phyloP scores from a whole-genome alignment of 192 early-diverging fungal genomes.

The Helicostylum pulchrum region DNA sequence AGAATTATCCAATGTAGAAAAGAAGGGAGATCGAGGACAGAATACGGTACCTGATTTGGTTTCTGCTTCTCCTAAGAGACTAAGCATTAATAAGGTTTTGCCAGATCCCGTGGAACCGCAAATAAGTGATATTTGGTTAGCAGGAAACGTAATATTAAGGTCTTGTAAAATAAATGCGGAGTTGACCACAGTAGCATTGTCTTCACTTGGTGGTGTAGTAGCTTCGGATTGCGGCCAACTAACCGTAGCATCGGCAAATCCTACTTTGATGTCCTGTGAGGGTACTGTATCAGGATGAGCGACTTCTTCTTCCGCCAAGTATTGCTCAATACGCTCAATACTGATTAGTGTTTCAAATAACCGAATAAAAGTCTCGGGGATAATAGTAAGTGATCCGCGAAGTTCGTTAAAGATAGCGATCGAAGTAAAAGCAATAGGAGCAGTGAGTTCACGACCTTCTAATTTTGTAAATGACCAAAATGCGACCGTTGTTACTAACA shows the following conservation, averaged over 20 bases:
- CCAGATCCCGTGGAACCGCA: slow-evolving; percentile 23
- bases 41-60: slow-evolving; percentile 30
- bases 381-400: slow-evolving; percentile 75
- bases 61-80: slow-evolving; percentile 71
- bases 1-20: background rate
- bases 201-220: background rate
- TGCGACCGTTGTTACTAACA: slow-evolving; percentile 26
- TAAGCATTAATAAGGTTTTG: slow-evolving; percentile 78
- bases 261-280: slow-evolving; percentile 25
- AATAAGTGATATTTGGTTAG: too few relatives aligned
- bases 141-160: too few relatives aligned
- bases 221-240: slow-evolving; percentile 33
- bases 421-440: slow-evolving; percentile 77
- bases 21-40: slow-evolving; percentile 28
- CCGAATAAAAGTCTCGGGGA: slow-evolving; percentile 73
- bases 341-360: slow-evolving; percentile 72
- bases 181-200: background rate
- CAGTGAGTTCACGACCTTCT: slow-evolving; percentile 49
- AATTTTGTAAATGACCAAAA: slow-evolving; percentile 32
- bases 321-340: slow-evolving; percentile 40
- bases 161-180: slow-evolving; percentile 23
- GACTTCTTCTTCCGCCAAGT: slow-evolving; percentile 44
- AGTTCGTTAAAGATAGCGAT: slow-evolving; percentile 86
- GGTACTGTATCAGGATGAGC: slow-evolving; percentile 22
- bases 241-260: slow-evolving; percentile 48